Base-by-base conservation (phyloP, 768 basidiomycete genomes). In the Collybiopsis luxurians region DNA sequence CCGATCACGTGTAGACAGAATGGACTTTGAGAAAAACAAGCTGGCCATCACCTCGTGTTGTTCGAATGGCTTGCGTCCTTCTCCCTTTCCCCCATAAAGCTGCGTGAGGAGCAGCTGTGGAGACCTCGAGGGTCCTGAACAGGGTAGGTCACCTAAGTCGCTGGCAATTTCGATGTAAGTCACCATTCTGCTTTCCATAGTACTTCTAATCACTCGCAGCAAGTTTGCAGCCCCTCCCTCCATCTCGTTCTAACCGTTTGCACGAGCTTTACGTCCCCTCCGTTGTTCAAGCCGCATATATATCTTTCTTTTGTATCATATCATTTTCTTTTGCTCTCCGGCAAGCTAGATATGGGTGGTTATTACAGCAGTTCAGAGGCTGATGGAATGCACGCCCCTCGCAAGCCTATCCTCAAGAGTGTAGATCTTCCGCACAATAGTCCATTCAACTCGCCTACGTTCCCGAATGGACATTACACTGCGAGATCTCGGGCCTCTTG, bases 21-120 rank as follows among this genome's bases (percentile, higher is more conserved):
- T 23, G n/a, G 11, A 44, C 17, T 15, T 43, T 5, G n/a, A 17
- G 42, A 30, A 4, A 21, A n/a, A n/a, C n/a, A n/a, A n/a, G 39
- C 40, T 43, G 13, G 40, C 53, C 53, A 54, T 54, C 53, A 54
- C 53, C 53, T 54, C 53, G 53, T 54, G 53, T 53, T n/a, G 31
- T 13, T 54, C 40, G 53, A 40, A 54, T 54, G 53, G 53, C 26
- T 44, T 34, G 11, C 15, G 31, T 36, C 53, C 21, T 54, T 38
- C 31, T 44, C 27, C 53, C 42, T 36, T 36, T 24, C 21, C 21
- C 28, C 43, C 27, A 44, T 54, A 54, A 54, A 54, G 6, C 53
- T 54, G n/a, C 40, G 23, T 44, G 42, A 54, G 43, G 53, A 40
- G 23, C 40, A 45, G 40, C 19, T 42, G 42, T 44, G 27, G 27